Conservation (phyloP, 1,284 basidiomycete species). For the Pseudozyma hubeiensis region DNA sequence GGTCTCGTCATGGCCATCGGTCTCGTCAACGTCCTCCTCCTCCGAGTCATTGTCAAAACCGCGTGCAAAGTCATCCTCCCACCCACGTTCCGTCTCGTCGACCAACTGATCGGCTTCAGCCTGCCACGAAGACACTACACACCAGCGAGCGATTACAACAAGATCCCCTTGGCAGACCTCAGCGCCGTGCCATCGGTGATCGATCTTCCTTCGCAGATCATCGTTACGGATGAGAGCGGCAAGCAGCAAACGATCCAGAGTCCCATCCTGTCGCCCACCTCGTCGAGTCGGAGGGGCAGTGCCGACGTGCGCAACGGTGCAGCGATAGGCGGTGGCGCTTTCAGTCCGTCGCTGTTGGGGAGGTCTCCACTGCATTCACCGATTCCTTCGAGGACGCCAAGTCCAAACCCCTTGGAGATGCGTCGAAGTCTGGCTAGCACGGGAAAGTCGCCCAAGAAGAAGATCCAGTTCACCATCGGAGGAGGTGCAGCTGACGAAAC, state of each 20-base stretch:
- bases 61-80: conserved; percentile 55
- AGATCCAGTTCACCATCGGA: conserved; percentile 45
- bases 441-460: conserved; percentile 5
- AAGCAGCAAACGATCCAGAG: conserved; percentile 35
- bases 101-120: conserved; percentile 53
- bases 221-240: conserved; percentile 42
- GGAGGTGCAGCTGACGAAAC: conserved; percentile 9
- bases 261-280: conserved; percentile 11
- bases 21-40: conserved; percentile 77
- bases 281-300: conserved; percentile 12
- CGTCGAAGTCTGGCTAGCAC: background rate
- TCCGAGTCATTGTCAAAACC: conserved; percentile 76
- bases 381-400: conserved; percentile 30
- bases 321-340: background rate
- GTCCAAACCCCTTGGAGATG: conserved; percentile 35
- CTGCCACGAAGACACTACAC: conserved; percentile 60
- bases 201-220: conserved; percentile 46
- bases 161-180: conserved; percentile 48
- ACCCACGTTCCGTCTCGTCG: conserved; percentile 51
- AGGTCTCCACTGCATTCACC: conserved; percentile 28
- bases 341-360: conserved; percentile 6
- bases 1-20: conserved; percentile 73
- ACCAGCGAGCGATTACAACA: conserved; percentile 52
- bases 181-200: conserved; percentile 45
- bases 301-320: conserved; percentile 5